Conservation (phyloP, 257 asterid species). For the Oldenlandia corymbosa region DNA sequence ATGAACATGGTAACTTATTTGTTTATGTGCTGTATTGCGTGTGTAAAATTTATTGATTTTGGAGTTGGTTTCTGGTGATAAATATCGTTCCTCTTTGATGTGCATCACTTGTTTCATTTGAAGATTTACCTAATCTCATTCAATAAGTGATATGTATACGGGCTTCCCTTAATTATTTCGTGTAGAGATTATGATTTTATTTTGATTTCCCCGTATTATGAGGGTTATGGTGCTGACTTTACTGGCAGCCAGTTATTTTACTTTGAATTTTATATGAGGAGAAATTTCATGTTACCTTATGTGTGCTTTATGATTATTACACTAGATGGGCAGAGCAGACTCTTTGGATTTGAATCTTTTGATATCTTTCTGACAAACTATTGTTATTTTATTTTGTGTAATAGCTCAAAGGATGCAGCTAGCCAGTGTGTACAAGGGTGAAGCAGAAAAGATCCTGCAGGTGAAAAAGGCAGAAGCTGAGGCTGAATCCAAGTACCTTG, state of each 20-base stretch:
- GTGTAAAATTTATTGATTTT: neutral
- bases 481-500: slow-evolving; percentile 94
- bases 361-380: neutral
- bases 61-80: neutral
- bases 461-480: slow-evolving; percentile 95
- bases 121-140: too few relatives aligned
- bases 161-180: neutral
- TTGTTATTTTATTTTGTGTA: slow-evolving; percentile 1
- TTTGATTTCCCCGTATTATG: neutral
- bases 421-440: slow-evolving; percentile 95
- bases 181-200: neutral
- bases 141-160: too few relatives aligned
- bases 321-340: too few relatives aligned
- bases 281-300: neutral
- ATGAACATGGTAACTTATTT: slow-evolving; percentile 11
- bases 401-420: slow-evolving; percentile 97
- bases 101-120: neutral
- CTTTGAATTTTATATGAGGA: neutral
- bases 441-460: slow-evolving; percentile 83
- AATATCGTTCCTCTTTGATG: neutral
- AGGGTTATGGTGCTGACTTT: neutral
- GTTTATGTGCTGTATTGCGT: neutral
- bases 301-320: neutral
- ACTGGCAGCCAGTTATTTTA: neutral
- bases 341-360: neutral